phyloP scores from a whole-genome alignment of 2,329 filamentous ascomycete species.

The Fusarium continuum region DNA sequence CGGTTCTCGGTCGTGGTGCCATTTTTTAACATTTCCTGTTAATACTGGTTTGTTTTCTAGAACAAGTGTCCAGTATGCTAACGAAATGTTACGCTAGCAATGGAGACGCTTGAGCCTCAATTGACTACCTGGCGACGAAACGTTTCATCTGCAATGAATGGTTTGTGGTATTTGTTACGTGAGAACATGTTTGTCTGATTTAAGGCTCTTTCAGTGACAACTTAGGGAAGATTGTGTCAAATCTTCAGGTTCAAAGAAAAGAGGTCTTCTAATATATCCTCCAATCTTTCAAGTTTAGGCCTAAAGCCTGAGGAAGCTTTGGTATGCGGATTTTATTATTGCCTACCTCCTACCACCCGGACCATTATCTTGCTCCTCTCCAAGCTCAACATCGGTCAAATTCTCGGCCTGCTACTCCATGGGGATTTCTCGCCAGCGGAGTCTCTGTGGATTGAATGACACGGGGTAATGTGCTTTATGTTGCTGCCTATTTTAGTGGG shows the following conservation, averaged over 20 bases:
- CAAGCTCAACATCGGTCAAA: slow-evolving; percentile 2
- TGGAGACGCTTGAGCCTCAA: background rate
- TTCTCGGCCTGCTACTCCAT: slow-evolving; percentile 20
- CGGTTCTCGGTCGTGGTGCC: background rate
- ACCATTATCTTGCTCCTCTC: background rate
- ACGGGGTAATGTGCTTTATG: slow-evolving; percentile 18
- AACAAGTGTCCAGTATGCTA: too few relatives aligned
- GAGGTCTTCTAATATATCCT: too few relatives aligned
- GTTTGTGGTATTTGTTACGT: too few relatives aligned
- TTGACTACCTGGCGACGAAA: background rate
- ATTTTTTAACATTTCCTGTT: background rate
- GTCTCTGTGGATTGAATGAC: background rate
- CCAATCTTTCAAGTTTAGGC: too few relatives aligned
- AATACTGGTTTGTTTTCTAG: background rate
- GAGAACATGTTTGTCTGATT: background rate
- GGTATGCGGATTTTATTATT: too few relatives aligned
- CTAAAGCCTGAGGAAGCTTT: too few relatives aligned
- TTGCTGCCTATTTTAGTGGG: slow-evolving; percentile 20
- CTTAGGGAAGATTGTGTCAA: too few relatives aligned
- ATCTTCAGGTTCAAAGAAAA: too few relatives aligned
- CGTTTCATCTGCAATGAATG: background rate
- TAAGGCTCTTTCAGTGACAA: background rate
- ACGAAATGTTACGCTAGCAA: background rate
- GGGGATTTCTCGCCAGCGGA: slow-evolving; percentile 11
- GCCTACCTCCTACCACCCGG: too few relatives aligned